These are phyloP conservation scores for Mucor saturninus DNA, from an alignment of 371 early-diverging fungal genomes.

Conservation along the genomic window DNA sequence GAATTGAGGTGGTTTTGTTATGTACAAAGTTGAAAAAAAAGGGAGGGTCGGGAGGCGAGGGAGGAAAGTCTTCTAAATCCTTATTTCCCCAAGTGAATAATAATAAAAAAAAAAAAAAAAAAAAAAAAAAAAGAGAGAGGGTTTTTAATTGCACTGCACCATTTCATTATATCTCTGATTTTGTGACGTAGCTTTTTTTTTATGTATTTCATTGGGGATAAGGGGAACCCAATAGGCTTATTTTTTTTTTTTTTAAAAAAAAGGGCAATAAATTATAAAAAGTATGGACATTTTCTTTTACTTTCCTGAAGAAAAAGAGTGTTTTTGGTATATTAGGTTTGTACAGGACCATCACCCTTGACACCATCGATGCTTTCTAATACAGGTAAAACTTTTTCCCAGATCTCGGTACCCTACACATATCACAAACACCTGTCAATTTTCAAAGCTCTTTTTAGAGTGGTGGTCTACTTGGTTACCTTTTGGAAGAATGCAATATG, in stretches of 20 bases:
- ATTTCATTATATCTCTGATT: no score
- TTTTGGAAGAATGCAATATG: constrained; percentile 75
- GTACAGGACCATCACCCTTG: constrained; percentile 21
- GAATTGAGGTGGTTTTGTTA: not conserved
- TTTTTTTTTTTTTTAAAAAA: not conserved
- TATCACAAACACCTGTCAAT: constrained; percentile 44
- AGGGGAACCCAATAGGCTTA: not conserved
- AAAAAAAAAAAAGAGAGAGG: no score
- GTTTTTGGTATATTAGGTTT: constrained; percentile 1
- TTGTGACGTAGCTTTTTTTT: no score
- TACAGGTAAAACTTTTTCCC: constrained; percentile 34
- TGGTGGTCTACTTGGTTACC: constrained; percentile 19
- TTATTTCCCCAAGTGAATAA: no score
- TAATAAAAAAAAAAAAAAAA: no score
- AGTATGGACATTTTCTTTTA: not conserved
- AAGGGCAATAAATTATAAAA: not conserved
- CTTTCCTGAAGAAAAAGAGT: constrained; percentile 1
- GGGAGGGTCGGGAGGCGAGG: not conserved
- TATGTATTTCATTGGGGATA: not conserved
- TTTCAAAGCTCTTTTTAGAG: no score
- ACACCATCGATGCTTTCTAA: constrained; percentile 31
- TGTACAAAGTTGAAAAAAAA: not conserved
- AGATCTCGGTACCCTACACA: constrained; percentile 24
- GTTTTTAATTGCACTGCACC: no score
- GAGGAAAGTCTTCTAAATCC: no score